Evolutionary conservation across 192 early-diverging fungal genomes (phyloP), one percentile per base, ranked within the genome.

Genomic region (Diversispora epigaea): DNA sequence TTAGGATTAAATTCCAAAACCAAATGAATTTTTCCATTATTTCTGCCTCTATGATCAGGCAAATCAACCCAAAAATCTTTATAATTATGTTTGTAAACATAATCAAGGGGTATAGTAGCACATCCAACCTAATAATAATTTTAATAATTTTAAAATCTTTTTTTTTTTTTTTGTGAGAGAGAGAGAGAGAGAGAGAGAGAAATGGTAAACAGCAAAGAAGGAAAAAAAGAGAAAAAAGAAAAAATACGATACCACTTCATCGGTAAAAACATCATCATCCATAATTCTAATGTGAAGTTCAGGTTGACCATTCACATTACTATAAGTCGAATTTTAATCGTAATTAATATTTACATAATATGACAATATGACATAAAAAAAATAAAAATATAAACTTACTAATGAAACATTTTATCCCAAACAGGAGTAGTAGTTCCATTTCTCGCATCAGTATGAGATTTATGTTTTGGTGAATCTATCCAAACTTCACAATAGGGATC

Each of bases 1-100:
- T 22, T 65, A 40, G 57, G 57, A n/a, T 22, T 22, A 58, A 22
- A 58, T 58, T 58, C 57, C 57, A 58, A 58, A 58, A 58, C 25
- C 25, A 58, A n/a, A 58, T 22, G 57, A 22, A 58, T 22, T 58
- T 58, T 10, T 11, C 57, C 57, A 58, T 58, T 58, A 22, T 22
- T 25, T 8, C 7, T 22, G 5, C 11, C 4, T 58, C 25, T 58
- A 11, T 4, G 3, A 8, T 58, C 57, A 11, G 57, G 57, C 21
- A 58, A 25, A 58, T 17, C 3, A 58, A 58, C 22, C 57, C 57
- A 58, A 4, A 22, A 22, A 8, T 58, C 57, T 22, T 22, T 11
- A 58, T 58, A 58, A 11, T 22, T 10, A 4, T 58, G 19, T 58
- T 58, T 22, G 25, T 58, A 58, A 0, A 58, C 22, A 17, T 58